These are phyloP conservation scores for Lactarius deliciosus DNA, from an alignment of 768 basidiomycete genomes.

Conservation along the genomic window DNA sequence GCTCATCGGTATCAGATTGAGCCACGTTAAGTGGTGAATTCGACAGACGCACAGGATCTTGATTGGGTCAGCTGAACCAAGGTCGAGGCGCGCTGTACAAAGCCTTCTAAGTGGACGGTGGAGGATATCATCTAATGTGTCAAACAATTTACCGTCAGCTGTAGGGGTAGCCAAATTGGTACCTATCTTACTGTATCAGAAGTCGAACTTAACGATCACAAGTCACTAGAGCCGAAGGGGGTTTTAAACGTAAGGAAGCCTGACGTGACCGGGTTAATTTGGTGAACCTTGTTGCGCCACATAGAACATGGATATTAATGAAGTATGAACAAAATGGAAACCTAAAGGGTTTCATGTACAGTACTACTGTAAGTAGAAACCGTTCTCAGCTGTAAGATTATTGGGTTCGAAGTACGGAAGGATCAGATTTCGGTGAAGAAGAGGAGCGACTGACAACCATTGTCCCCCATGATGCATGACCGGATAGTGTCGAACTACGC, in stretches of 20 bases:
- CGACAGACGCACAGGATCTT: slow-evolving; percentile 26
- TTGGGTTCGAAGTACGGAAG: background rate
- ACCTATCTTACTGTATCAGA: slow-evolving; percentile 7
- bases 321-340: background rate
- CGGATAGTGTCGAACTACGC: too few relatives aligned
- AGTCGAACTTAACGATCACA: background rate
- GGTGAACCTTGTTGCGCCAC: background rate
- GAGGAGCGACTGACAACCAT: too few relatives aligned
- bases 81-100: background rate
- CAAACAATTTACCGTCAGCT: slow-evolving; percentile 8
- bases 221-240: background rate
- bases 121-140: slow-evolving; percentile 7
- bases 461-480: too few relatives aligned
- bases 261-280: too few relatives aligned
- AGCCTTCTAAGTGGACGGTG: too few relatives aligned
- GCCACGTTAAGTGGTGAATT: slow-evolving; percentile 83
- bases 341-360: too few relatives aligned
- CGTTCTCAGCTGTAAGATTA: background rate
- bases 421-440: too few relatives aligned
- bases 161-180: background rate
- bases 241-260: too few relatives aligned
- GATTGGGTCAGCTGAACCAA: slow-evolving; percentile 17
- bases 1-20: slow-evolving; percentile 66
- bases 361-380: too few relatives aligned
- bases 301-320: background rate